phyloP scores from a whole-genome alignment of 257 asterid genomes.

The Coffea eugenioides region DNA sequence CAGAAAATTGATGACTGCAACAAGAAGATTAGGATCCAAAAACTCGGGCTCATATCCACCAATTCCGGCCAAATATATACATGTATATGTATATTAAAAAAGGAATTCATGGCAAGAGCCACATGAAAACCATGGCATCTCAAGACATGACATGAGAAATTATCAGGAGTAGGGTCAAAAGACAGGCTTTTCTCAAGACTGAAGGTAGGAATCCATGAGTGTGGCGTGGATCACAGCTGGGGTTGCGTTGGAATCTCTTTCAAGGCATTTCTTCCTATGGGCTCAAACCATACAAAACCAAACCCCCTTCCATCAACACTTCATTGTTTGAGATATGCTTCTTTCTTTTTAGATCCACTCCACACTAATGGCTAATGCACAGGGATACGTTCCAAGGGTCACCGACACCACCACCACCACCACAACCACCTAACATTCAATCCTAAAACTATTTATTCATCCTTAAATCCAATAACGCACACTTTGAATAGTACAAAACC shows the following conservation, averaged over 20 bases:
- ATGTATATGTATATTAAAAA: too few relatives aligned
- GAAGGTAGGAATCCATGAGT: slow-evolving; percentile 30
- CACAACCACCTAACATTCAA: not conserved
- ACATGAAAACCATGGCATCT: not conserved
- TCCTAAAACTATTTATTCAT: not conserved
- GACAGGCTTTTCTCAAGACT: slow-evolving; percentile 47
- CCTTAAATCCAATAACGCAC: slow-evolving; percentile 2
- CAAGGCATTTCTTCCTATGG: slow-evolving; percentile 1
- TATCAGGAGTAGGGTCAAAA: slow-evolving; percentile 30
- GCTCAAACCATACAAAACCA: too few relatives aligned
- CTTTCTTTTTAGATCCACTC: not conserved
- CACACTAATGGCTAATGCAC: too few relatives aligned
- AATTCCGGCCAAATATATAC: too few relatives aligned
- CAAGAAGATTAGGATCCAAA: not conserved
- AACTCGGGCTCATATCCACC: too few relatives aligned
- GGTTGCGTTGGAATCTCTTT: slow-evolving; percentile 32
- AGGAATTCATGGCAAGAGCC: too few relatives aligned
- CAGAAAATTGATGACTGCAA: not conserved
- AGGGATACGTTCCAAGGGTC: slow-evolving; percentile 11
- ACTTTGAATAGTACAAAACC: too few relatives aligned
- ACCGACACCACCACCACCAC: slow-evolving; percentile 25
- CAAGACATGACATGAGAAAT: slow-evolving; percentile 5
- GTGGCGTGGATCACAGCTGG: slow-evolving; percentile 29
- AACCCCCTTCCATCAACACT: too few relatives aligned
- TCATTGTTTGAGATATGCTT: too few relatives aligned